Conservation (phyloP, 306 rosid genomes). For the Fragaria ananassa region DNA sequence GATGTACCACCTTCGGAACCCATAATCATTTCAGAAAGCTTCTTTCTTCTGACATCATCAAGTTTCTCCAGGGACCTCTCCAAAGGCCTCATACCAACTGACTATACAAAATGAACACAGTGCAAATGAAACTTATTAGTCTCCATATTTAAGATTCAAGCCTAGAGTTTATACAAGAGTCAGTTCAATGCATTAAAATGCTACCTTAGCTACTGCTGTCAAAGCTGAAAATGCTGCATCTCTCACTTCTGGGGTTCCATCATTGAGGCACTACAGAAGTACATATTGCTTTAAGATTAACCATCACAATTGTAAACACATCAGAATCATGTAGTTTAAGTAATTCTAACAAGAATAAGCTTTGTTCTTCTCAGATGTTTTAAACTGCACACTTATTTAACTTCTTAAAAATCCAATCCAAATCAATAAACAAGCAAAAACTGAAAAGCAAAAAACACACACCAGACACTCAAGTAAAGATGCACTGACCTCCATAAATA, state of each 20-base stretch:
- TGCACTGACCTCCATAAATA: slow-evolving; percentile 92
- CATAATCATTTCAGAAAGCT: slow-evolving; percentile 89
- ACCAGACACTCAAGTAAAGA: slow-evolving; percentile 1
- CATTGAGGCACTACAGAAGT: slow-evolving; percentile 70
- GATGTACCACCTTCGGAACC: slow-evolving; percentile 80
- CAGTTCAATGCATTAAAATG: neutral
- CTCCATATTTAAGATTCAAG: slow-evolving; percentile 13
- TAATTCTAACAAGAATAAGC: neutral
- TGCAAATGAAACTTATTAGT: slow-evolving; percentile 20
- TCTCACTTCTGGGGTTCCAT: slow-evolving; percentile 96
- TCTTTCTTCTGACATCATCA: slow-evolving; percentile 93
- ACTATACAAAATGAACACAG: slow-evolving; percentile 42
- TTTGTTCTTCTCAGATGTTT: neutral
- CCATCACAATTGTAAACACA: neutral
- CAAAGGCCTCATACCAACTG: slow-evolving; percentile 95
- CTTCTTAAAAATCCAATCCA: neutral
- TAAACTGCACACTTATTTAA: neutral
- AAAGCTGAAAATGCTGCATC: slow-evolving; percentile 94
- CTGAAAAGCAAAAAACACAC: neutral
- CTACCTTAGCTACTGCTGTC: slow-evolving; percentile 94
- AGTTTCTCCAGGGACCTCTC: slow-evolving; percentile 94
- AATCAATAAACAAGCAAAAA: neutral
- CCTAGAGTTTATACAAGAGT: neutral
- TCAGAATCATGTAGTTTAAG: neutral
- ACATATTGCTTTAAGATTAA: slow-evolving; percentile 22